Evolutionary conservation across 768 basidiomycete genomes (phyloP), one percentile per base, ranked within the genome.

Genomic region (Mycena polygramma): DNA sequence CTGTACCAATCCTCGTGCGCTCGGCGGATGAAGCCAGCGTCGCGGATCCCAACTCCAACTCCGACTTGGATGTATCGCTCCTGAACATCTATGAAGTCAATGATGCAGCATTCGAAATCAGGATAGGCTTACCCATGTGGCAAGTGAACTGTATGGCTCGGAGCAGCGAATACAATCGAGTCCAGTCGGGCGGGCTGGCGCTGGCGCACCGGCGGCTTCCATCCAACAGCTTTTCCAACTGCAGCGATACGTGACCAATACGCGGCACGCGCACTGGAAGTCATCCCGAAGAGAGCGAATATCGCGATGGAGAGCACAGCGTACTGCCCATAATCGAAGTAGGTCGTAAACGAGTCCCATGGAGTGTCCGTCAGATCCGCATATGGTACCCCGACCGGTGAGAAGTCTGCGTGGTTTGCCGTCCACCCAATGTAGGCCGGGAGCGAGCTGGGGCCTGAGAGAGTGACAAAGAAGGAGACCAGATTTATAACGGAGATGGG

Each of bases 331-430:
- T 68, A 57, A 36, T 62, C 67, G 37, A 62, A 68, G 57, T 68
- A 68, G n/a, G 67, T 68, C 30, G 59, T 68, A 54, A 68, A 68
- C 2, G 67, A 9, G 51, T 68, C 60, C 67, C 67, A 68, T 7
- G 60, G 43, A 20, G 67, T 68, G 30, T 68, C 67, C 22, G 67
- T 68, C 11, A 68, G 8, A 41, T 62, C 60, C 6, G 35, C 60
- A 51, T 68, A 68, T 2, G 43, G 35, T 5, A 68, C 19, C 4
- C 67, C 60, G 39, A 57, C 45, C 9, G 67, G 53, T 19, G 52
- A 1, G 17, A 68, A 68, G 51, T 68, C 54, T 0, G 67, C 67
- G 51, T 68, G 67, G 35, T 62, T 68, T 15, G 52, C 46, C 10
- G 35, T 1, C 67, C 67, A 68, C 46, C 67, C 67, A 20, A 68